Evolutionary conservation across 2,329 filamentous ascomycete genomes (phyloP).

Genomic region (Aspergillus neoniger): DNA sequence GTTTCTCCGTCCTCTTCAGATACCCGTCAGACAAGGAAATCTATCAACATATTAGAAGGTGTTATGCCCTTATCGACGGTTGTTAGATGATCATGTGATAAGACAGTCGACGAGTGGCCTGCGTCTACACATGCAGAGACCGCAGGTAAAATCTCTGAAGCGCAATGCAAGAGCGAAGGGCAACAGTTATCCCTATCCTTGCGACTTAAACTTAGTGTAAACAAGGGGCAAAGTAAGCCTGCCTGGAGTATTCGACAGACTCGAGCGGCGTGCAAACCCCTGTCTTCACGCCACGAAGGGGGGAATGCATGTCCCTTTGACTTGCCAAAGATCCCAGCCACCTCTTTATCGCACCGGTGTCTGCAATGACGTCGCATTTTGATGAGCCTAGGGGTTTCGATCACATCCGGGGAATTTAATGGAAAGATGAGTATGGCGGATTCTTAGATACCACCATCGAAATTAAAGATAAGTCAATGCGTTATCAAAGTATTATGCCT

Average conservation of each 20-base stretch:
- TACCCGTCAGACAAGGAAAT: background rate
- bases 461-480: background rate
- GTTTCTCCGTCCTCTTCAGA: background rate
- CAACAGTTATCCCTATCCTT: background rate
- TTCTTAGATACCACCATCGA: background rate
- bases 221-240: background rate
- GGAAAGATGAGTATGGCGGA: background rate
- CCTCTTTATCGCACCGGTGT: too few species aligned
- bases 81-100: background rate
- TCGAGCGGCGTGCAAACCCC: background rate
- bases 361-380: background rate
- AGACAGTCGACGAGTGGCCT: background rate
- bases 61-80: background rate
- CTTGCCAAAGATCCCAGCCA: background rate
- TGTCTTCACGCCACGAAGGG: conserved; percentile 5
- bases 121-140: too few species aligned
- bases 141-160: too few species aligned
- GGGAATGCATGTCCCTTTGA: background rate
- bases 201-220: background rate
- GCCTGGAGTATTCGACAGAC: background rate
- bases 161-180: background rate
- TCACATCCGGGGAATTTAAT: background rate
- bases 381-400: background rate
- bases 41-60: too few species aligned
- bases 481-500: background rate